Evolutionary conservation across 2,329 filamentous ascomycete genomes (phyloP).

Genomic region (Pyricularia sp.): DNA sequence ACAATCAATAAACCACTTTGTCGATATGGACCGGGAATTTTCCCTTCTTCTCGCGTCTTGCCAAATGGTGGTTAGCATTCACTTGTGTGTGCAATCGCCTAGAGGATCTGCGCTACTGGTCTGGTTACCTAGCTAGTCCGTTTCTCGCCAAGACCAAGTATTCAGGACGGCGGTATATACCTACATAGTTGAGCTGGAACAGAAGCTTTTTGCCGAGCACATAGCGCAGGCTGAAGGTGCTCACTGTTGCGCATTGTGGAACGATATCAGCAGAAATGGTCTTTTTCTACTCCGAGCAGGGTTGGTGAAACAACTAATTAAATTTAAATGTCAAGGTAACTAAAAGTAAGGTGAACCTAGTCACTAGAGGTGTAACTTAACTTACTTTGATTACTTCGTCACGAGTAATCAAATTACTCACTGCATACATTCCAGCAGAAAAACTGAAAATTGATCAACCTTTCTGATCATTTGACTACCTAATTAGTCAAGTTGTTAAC

Average conservation of each 20-base stretch:
- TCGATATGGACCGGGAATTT: constrained; percentile 20
- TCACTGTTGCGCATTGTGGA: constrained; percentile 24
- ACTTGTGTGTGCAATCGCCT: constrained; percentile 24
- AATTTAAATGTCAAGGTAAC: too few relatives aligned
- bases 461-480: too few relatives aligned
- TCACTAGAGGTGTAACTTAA: too few relatives aligned
- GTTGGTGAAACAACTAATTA: too few relatives aligned
- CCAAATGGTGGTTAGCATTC: constrained; percentile 14
- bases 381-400: too few relatives aligned
- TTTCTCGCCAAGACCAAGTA: too few relatives aligned
- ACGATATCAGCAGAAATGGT: constrained; percentile 17
- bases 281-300: constrained; percentile 41
- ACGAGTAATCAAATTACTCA: too few relatives aligned
- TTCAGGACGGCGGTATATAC: not conserved
- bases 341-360: too few relatives aligned
- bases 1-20: constrained; percentile 29
- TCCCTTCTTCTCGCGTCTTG: constrained; percentile 41
- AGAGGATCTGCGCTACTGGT: constrained; percentile 32
- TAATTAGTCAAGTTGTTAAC: too few relatives aligned
- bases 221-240: constrained; percentile 24
- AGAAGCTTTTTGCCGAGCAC: constrained; percentile 17
- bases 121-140: constrained; percentile 7
- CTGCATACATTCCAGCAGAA: too few relatives aligned
- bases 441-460: too few relatives aligned
- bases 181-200: constrained; percentile 35